Evolutionary conservation across 345 rosid genomes (phyloP).

Genomic region (Brassica incana): DNA sequence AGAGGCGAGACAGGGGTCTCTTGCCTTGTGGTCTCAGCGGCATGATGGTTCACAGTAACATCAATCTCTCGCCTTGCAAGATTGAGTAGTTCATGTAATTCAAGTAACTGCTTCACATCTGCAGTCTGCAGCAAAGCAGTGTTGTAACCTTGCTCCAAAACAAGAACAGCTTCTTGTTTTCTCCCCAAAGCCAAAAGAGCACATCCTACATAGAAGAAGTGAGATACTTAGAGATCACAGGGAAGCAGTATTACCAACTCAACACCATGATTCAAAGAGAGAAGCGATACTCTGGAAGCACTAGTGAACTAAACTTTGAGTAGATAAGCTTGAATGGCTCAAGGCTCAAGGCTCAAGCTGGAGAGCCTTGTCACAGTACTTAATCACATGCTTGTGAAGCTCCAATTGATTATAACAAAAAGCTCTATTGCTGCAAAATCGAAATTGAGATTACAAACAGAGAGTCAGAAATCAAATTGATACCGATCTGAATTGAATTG

Average conservation of each 20-base stretch:
- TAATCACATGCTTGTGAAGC: conserved; percentile 93
- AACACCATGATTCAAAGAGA: no score
- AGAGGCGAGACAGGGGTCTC: conserved; percentile 24
- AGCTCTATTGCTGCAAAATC: conserved; percentile 75
- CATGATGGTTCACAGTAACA: conserved; percentile 32
- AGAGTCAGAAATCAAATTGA: neutral
- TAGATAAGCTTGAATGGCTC: conserved; percentile 74
- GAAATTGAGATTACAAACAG: neutral
- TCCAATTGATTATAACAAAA: conserved; percentile 95
- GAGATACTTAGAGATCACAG: no score
- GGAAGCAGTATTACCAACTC: neutral
- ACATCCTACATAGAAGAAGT: conserved; percentile 48
- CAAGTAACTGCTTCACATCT: conserved; percentile 87
- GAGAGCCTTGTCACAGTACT: conserved; percentile 88
- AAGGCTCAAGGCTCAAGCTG: conserved; percentile 55
- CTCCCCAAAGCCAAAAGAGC: conserved; percentile 80
- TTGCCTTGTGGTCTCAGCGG: conserved; percentile 34
- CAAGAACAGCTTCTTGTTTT: conserved; percentile 69
- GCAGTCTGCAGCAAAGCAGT: conserved; percentile 66
- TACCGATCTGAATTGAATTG: conserved; percentile 9
- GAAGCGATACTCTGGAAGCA: neutral
- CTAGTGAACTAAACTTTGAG: conserved; percentile 68
- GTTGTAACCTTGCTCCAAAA: conserved; percentile 76
- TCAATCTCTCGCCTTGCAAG: conserved; percentile 53
- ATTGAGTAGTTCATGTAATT: conserved; percentile 74